Evolutionary conservation across 164 flowering plant genomes (phyloP), one percentile per base, ranked within the genome.

Genomic region (Santalum album): DNA sequence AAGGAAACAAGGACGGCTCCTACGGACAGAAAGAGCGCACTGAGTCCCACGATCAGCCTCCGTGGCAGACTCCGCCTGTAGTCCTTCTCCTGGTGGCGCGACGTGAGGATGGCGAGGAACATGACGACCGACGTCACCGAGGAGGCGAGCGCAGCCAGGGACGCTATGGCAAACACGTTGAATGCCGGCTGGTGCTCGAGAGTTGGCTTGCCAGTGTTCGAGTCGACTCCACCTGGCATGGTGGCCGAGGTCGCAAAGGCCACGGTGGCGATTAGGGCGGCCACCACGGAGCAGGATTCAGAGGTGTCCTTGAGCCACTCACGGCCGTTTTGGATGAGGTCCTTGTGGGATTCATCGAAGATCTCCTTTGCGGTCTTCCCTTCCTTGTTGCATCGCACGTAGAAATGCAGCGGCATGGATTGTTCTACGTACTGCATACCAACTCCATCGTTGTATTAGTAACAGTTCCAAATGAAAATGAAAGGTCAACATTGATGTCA

Each of bases 51-150:
- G 20, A 69, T 12, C 9, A 65, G 66, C 54, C 53, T 65, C 25
- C 25, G 15, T 0, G 70, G 68, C 52, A 69, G 29, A 11, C 48
- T 36, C 15, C 3, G 17, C 0, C 16, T 50, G 20, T 64, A 68
- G n/a, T 62, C 73, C 21, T 29, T 51, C 25, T 57, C 61, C 47
- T 61, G 50, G 58, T 40, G 18, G 2, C 69, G 48, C 3, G 68
- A 67, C 0, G 66, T 67, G 19, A 67, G 58, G 16, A 71, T 64
- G 6, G 68, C 11, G 1, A 71, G 59, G 51, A 71, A 71, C 51
- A 71, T 38, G 12, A 67, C 32, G 12, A 63, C 3, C 0, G 68
- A 9, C 0, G 69, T 67, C 7, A 63, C 55, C 0, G 75, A 71
- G 58, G 38, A 64, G 58, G 54, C 57, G 23, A 71, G 66, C 1